Percentiles rank a stretch among this genome's conserved stretches.
Evolutionary conservation across 2,329 filamentous ascomycete species (phyloP).

Genomic region (Simplicillium sp.): DNA sequence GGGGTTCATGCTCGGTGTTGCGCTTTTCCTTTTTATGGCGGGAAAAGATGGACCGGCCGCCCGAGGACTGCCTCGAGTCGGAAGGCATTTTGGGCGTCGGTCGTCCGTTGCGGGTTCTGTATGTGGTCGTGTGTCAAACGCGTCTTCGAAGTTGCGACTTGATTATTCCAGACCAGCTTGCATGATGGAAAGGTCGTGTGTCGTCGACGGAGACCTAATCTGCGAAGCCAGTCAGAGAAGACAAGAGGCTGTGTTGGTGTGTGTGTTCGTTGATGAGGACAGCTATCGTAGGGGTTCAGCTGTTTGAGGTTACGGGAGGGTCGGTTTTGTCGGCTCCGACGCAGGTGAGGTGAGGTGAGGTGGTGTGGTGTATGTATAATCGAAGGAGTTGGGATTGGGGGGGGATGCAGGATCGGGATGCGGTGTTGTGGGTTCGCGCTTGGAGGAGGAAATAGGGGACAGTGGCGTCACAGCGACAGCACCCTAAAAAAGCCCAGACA

Average conservation of each 20-base stretch:
- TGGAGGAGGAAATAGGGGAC: too few relatives aligned
- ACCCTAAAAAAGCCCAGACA: too few relatives aligned
- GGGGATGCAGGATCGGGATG: too few relatives aligned
- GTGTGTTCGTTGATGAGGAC: too few relatives aligned
- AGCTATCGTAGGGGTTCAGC: too few relatives aligned
- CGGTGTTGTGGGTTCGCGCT: too few relatives aligned
- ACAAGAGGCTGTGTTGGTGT: too few relatives aligned
- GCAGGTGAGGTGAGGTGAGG: too few relatives aligned
- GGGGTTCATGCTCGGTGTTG: conserved; percentile 47
- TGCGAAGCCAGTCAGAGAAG: background rate
- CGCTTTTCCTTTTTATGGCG: conserved; percentile 65
- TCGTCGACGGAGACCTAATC: conserved; percentile 11
- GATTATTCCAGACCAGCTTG: background rate
- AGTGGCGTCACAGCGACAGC: too few relatives aligned
- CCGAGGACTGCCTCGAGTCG: conserved; percentile 72
- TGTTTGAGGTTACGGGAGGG: background rate
- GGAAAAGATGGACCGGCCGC: conserved; percentile 75
- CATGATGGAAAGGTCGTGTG: conserved; percentile 10
- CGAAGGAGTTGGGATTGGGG: too few relatives aligned
- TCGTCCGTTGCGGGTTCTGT: background rate
- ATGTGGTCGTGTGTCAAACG: conserved; percentile 5
- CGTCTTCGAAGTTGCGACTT: background rate
- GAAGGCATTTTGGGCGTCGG: conserved; percentile 46
- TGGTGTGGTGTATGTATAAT: too few relatives aligned
- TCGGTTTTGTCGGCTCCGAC: conserved; percentile 1